Conservation (phyloP, 371 early-diverging fungal genomes). For the Mycotypha africana region DNA sequence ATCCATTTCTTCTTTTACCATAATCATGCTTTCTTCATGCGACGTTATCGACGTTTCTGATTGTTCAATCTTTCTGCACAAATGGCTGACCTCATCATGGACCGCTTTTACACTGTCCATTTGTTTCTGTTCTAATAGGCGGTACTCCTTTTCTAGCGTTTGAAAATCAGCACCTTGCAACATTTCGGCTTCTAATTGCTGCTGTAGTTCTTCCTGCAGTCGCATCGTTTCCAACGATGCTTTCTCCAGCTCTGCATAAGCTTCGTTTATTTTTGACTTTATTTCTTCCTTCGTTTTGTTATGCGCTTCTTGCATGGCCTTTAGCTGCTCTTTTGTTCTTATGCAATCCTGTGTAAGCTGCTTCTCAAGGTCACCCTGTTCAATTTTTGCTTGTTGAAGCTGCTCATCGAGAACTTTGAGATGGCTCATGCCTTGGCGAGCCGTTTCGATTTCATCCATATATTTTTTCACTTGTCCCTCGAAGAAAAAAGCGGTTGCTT, state of each 20-base stretch:
- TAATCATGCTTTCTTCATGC: constrained; percentile 36
- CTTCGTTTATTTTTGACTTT: constrained; percentile 24
- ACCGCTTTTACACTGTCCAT: constrained; percentile 26
- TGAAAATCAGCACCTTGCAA: constrained; percentile 20
- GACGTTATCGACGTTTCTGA: constrained; percentile 25
- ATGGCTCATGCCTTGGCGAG: constrained; percentile 42
- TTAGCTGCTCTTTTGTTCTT: constrained; percentile 23
- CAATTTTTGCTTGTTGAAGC: constrained; percentile 31
- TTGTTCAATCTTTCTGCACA: constrained; percentile 17
- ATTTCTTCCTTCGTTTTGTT: constrained; percentile 26
- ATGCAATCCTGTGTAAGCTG: constrained; percentile 25
- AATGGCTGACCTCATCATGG: constrained; percentile 24
- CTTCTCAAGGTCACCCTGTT: constrained; percentile 32
- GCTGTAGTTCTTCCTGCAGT: constrained; percentile 34
- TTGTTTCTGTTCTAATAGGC: constrained; percentile 22
- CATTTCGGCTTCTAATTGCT: constrained; percentile 26
- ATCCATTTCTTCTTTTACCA: constrained; percentile 41
- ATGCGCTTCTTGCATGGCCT: constrained; percentile 25
- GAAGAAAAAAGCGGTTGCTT: constrained; percentile 48
- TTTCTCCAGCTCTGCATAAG: constrained; percentile 31
- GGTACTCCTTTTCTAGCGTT: constrained; percentile 23
- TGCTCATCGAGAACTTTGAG: constrained; percentile 41
- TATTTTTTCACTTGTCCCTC: constrained; percentile 49
- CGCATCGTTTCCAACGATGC: constrained; percentile 24
- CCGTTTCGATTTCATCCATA: constrained; percentile 45